phyloP scores from a whole-genome alignment of 306 rosid species.

The Sechiopsis laciniata region DNA sequence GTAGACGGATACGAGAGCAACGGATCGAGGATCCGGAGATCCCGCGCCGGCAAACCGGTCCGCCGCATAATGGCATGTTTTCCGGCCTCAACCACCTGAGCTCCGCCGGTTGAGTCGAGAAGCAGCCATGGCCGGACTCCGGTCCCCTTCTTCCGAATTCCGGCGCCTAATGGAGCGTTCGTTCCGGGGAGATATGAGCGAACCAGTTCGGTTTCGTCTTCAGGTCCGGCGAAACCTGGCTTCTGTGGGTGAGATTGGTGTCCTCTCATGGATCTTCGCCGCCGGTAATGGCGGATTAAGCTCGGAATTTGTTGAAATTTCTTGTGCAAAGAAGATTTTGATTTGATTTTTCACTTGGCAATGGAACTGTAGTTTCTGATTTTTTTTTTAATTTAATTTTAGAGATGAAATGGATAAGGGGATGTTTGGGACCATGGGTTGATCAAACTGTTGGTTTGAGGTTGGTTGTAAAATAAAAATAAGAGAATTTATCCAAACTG shows the following conservation, averaged over 20 bases:
- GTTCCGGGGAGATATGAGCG: constrained; percentile 24
- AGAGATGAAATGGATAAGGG: too few species aligned
- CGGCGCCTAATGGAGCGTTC: constrained; percentile 26
- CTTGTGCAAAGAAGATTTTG: neutral
- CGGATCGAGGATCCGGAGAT: constrained; percentile 83
- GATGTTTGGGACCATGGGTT: too few species aligned
- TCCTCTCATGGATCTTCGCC: constrained; percentile 25
- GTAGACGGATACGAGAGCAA: constrained; percentile 63
- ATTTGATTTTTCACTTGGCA: neutral
- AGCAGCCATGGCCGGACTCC: constrained; percentile 80
- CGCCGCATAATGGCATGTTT: constrained; percentile 90
- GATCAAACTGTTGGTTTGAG: too few species aligned
- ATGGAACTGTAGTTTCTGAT: neutral
- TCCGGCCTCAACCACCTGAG: constrained; percentile 75
- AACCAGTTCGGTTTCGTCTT: constrained; percentile 32
- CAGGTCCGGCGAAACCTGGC: constrained; percentile 22
- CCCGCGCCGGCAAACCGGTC: constrained; percentile 86
- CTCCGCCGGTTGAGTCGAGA: constrained; percentile 48
- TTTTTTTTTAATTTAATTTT: too few species aligned
- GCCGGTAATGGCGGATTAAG: constrained; percentile 5
- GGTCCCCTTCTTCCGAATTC: constrained; percentile 59
- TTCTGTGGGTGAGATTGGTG: constrained; percentile 25
- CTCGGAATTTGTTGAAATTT: neutral
- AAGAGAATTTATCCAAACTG: too few species aligned
- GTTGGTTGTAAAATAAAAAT: too few species aligned